Evolutionary conservation across 768 basidiomycete species (phyloP), one percentile per base, ranked within the genome.

Genomic region (Pulveroboletus ravenelii): DNA sequence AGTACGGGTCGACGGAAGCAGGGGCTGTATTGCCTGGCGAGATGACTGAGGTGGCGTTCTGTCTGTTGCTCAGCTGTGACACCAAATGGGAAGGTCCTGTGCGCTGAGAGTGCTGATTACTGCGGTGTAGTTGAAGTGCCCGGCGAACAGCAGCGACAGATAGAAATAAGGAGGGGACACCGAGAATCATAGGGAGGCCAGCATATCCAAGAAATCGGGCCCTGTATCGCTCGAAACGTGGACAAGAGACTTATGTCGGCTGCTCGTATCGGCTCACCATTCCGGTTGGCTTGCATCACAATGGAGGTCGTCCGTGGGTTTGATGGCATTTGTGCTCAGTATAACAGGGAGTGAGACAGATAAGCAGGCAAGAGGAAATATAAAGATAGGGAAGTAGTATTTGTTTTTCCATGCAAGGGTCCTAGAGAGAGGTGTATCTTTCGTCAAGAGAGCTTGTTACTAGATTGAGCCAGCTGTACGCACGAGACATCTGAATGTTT

Each of bases 151-250:
- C 52, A 15, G 32, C 27, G 50, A 47, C 54, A 5, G 81, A 80
- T 12, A 82, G 62, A 53, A 74, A 66, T 36, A 82, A 63, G 41
- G 76, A 77, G 3, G 84, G 84, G 14, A 83, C 61, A 3, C 74
- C 67, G 10, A 80, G 62, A 38, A 79, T 47, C 50, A 82, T 70
- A 0, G 83, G 75, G 7, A 74, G 60, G 7, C 82, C 85, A 12
- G 82, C 77, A 56, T 84, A 85, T 35, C 79, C 78, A n/a, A 83
- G 56, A 48, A 85, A 74, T 40, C 84, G 79, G 29, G 79, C 73
- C 85, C 85, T 86, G 47, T 2, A 41, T 48, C 42, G 35, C 41
- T 41, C 38, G 25, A 48, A 47, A n/a, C 29, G 37, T 45, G 9
- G 41, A 39, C 42, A 29, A 58, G 35, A 45, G 17, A 31, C 23